Evolutionary conservation across 176 grass and related monocot genomes (phyloP).

Genomic region (Carex scoparia): DNA sequence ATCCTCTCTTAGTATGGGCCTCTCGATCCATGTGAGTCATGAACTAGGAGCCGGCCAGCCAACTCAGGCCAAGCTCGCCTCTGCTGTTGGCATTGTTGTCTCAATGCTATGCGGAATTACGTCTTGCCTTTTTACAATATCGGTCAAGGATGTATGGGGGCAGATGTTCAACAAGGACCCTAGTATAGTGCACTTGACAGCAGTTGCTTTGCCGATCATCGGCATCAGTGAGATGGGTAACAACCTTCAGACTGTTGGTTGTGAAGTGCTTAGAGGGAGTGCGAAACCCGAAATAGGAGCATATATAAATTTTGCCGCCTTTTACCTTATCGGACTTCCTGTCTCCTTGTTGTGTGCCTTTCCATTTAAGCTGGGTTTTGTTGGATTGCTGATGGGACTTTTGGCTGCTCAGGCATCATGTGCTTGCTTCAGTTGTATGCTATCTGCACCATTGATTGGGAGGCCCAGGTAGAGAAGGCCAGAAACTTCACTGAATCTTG

Average conservation of each 20-base stretch:
- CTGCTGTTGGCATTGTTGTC: constrained; percentile 40
- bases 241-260: constrained; percentile 77
- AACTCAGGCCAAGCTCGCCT: constrained; percentile 43
- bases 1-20: constrained; percentile 65
- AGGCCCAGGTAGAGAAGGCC: constrained; percentile 41
- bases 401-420: constrained; percentile 71
- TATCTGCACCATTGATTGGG: constrained; percentile 55
- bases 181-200: constrained; percentile 36
- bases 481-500: constrained; percentile 28
- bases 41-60: constrained; percentile 71
- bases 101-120: constrained; percentile 43
- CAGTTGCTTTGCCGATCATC: constrained; percentile 58
- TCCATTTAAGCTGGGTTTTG: constrained; percentile 48
- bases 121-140: constrained; percentile 43
- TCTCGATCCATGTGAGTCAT: constrained; percentile 71
- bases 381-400: constrained; percentile 72
- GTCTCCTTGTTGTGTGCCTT: constrained; percentile 63
- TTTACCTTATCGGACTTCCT: constrained; percentile 83
- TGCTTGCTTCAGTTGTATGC: constrained; percentile 48
- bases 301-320: constrained; percentile 51
- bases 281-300: constrained; percentile 48
- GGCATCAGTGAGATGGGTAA: constrained; percentile 85
- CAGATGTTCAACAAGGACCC: constrained; percentile 58
- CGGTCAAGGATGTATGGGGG: constrained; percentile 54
- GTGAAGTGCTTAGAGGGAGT: constrained; percentile 74